These are phyloP conservation scores for Botrytis pseudocinerea DNA, from an alignment of 2,329 filamentous ascomycete species.

Conservation along the genomic window DNA sequence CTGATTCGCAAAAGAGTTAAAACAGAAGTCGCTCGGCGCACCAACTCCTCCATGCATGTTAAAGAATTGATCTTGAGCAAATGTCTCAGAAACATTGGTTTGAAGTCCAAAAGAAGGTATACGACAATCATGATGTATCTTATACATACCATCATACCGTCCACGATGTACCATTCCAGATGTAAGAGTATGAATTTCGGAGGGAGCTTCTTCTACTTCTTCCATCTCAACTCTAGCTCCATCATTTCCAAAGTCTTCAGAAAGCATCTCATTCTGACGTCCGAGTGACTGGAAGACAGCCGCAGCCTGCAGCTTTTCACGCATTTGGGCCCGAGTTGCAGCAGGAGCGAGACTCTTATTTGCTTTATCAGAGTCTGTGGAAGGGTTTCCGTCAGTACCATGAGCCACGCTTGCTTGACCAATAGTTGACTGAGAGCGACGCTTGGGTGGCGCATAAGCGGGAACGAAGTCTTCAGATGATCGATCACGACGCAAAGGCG, in stretches of 20 bases:
- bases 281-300: background rate
- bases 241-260: background rate
- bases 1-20: background rate
- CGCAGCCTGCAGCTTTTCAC: background rate
- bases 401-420: background rate
- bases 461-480: background rate
- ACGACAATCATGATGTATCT: background rate
- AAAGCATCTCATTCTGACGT: background rate
- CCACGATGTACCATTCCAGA: background rate
- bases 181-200: accelerated
- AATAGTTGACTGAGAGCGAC: background rate
- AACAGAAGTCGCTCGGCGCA: background rate
- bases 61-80: background rate
- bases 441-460: background rate
- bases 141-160: background rate
- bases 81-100: background rate
- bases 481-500: background rate
- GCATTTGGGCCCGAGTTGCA: background rate
- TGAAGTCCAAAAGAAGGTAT: background rate
- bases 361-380: too few species aligned
- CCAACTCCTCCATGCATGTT: too few species aligned
- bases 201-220: background rate
- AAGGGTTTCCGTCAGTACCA: background rate
- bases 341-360: too few species aligned
- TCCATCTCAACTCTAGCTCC: background rate